Percentiles rank a stretch among this genome's conserved stretches.
These are phyloP conservation scores for Aureobasidium subglaciale DNA, from an alignment of 2,329 filamentous ascomycete genomes.

Conservation along the genomic window DNA sequence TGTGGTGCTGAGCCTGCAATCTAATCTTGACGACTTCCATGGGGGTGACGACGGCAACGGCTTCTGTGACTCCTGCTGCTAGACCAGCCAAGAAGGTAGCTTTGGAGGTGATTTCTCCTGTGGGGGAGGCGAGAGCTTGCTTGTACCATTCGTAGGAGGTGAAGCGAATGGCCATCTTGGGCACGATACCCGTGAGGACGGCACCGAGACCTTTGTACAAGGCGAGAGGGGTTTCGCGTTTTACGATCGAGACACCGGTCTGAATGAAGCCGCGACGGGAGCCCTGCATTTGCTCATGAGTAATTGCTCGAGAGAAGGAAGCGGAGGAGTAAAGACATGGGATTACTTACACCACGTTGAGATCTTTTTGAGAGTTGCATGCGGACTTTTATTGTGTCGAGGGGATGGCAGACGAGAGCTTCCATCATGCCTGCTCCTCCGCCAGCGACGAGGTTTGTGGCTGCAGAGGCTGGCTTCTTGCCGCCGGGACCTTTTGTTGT, in stretches of 20 bases:
- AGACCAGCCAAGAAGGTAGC: slow-evolving; percentile 78
- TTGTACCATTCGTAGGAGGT: slow-evolving; percentile 97
- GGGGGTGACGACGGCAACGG: slow-evolving; percentile 89
- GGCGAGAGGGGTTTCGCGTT: slow-evolving; percentile 82
- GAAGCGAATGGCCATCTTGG: slow-evolving; percentile 99
- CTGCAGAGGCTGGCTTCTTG: slow-evolving; percentile 76
- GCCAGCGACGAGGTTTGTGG: slow-evolving; percentile 89
- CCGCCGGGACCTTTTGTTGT: slow-evolving; percentile 48
- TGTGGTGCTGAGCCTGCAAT: slow-evolving; percentile 95
- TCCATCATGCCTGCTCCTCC: slow-evolving; percentile 99
- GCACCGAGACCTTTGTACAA: slow-evolving; percentile 98
- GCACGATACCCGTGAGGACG: slow-evolving; percentile 90
- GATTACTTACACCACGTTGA: slow-evolving; percentile 60
- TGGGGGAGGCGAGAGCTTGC: slow-evolving; percentile 62
- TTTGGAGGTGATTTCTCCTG: slow-evolving; percentile 59
- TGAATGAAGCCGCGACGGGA: slow-evolving; percentile 80
- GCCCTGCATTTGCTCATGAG: slow-evolving; percentile 32
- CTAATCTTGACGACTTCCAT: slow-evolving; percentile 99
- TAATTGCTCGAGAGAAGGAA: background rate
- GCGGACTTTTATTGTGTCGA: slow-evolving; percentile 95
- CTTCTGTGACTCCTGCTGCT: slow-evolving; percentile 89
- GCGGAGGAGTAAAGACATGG: background rate
- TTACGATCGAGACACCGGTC: slow-evolving; percentile 80
- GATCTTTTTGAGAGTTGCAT: slow-evolving; percentile 95
- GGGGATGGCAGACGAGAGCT: slow-evolving; percentile 85